Evolutionary conservation across 1,139 yeast species (phyloP), one percentile per base, ranked within the genome.

Genomic region (Saccharomyces hybrid): DNA sequence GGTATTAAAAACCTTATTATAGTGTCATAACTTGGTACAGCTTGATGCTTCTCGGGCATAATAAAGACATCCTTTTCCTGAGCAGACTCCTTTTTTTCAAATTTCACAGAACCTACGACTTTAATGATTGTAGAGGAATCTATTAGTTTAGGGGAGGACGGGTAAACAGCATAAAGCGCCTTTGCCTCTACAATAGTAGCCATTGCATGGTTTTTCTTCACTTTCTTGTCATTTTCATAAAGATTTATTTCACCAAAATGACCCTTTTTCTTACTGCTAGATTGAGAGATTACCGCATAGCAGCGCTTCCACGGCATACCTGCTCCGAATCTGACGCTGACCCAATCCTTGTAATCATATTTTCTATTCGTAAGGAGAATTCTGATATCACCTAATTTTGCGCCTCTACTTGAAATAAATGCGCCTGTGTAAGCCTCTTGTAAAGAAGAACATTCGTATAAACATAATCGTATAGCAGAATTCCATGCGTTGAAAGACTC

Each of bases 291-390:
- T n/a, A 90, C 96, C 1, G 96, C 93, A 75, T 81, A 93, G 68
- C 97, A 91, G 59, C 96, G 79, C 67, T 86, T 88, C 97, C 98
- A 93, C 1, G 97, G 97, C 96, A 89, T 89, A 38, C 99, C 99
- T 16, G 95, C 82, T 14, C 98, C 98, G 70, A 91, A 91, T 60
- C 98, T 78, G 27, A 93, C 95, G 70, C 91, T 81, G 42, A 88
- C 90, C 97, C 97, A 91, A 66, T 91, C 97, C 70, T 89, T 97
- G 66, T 89, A 95, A 57, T 82, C 83, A 67, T 84, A 88, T 64
- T 93, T 82, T 31, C 93, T 86, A 62, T 88, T 96, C 1, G 95
- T 85, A 57, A 93, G 75, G 46, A 93, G 78, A 8, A 95, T 86
- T 56, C 88, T 80, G 57, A 93, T 90, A 67, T 95, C 98, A 52